phyloP scores from a whole-genome alignment of 2,329 filamentous ascomycete species.

The Trichoderma brevicompactum region DNA sequence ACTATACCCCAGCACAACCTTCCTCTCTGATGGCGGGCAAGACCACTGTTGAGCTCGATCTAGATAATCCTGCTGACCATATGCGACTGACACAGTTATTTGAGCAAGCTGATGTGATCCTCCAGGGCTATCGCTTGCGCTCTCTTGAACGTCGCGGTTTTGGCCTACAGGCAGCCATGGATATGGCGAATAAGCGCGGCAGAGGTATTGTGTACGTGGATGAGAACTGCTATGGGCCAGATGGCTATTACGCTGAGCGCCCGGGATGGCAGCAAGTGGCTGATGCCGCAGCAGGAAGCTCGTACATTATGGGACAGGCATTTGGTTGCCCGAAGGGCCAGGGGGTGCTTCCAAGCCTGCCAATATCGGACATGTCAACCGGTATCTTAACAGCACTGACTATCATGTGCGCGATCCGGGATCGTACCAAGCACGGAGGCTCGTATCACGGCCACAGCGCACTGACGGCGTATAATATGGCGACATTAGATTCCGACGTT shows the following conservation, averaged over 20 bases:
- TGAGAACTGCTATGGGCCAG: slow-evolving; percentile 67
- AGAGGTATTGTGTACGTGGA: slow-evolving; percentile 67
- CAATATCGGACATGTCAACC: too few species aligned
- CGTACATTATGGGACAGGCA: slow-evolving; percentile 40
- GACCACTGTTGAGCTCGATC: slow-evolving; percentile 52
- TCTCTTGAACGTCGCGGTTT: slow-evolving; percentile 51
- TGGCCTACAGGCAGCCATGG: slow-evolving; percentile 48
- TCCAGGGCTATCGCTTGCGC: slow-evolving; percentile 36
- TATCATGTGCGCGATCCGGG: too few species aligned
- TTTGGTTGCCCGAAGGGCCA: slow-evolving; percentile 29
- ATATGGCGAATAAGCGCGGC: slow-evolving; percentile 54
- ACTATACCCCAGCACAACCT: too few species aligned
- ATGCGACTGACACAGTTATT: slow-evolving; percentile 48
- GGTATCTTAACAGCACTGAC: too few species aligned
- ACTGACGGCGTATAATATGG: too few species aligned
- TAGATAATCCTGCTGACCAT: slow-evolving; percentile 48
- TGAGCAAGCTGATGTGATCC: slow-evolving; percentile 48
- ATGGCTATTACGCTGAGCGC: slow-evolving; percentile 60
- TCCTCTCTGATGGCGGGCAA: too few species aligned
- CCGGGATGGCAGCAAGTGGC: slow-evolving; percentile 72
- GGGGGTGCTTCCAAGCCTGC: too few species aligned
- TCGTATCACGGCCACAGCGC: too few species aligned
- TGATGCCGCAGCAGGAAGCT: slow-evolving; percentile 48
- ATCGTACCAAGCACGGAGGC: too few species aligned
- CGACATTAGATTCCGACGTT: too few species aligned